Percentiles rank a stretch among this genome's conserved stretches.
phyloP scores from a whole-genome alignment of 305 asterid genomes.

The Fraxinus velutina region DNA sequence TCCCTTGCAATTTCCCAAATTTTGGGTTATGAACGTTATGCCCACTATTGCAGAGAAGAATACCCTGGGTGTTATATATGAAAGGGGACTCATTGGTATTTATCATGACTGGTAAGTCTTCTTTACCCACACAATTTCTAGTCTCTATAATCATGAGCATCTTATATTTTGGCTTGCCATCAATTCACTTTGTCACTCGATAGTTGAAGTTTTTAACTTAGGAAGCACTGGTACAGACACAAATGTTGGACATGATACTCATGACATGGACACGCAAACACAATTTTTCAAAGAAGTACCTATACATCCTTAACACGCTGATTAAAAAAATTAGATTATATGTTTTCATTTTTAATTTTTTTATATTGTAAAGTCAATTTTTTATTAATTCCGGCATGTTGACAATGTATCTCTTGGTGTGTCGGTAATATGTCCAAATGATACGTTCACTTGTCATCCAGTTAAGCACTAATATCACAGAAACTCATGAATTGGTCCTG shows the following conservation, averaged over 20 bases:
- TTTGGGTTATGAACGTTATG: conserved; percentile 89
- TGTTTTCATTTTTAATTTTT: not conserved
- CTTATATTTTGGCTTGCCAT: not conserved
- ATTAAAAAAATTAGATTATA: not conserved
- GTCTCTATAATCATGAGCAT: not conserved
- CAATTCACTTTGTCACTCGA: not conserved
- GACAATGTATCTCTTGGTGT: not conserved
- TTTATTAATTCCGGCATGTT: not conserved
- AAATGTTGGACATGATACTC: not conserved
- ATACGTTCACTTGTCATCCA: not conserved
- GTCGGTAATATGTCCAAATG: not conserved
- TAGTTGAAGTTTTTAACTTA: not conserved
- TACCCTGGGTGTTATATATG: conserved; percentile 77
- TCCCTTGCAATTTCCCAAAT: conserved; percentile 66
- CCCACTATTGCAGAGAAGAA: conserved; percentile 81
- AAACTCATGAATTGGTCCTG: not conserved
- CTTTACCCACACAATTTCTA: not conserved
- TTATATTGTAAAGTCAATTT: not conserved
- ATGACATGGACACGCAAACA: not conserved
- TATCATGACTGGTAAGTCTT: conserved; percentile 73
- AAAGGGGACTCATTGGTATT: conserved; percentile 81
- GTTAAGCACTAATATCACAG: not conserved
- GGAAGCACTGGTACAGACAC: not conserved
- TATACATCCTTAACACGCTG: not conserved
- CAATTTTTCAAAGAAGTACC: not conserved